These are phyloP conservation scores for Nepenthes gracilis DNA, from an alignment of 148 eudicot species.

Conservation along the genomic window DNA sequence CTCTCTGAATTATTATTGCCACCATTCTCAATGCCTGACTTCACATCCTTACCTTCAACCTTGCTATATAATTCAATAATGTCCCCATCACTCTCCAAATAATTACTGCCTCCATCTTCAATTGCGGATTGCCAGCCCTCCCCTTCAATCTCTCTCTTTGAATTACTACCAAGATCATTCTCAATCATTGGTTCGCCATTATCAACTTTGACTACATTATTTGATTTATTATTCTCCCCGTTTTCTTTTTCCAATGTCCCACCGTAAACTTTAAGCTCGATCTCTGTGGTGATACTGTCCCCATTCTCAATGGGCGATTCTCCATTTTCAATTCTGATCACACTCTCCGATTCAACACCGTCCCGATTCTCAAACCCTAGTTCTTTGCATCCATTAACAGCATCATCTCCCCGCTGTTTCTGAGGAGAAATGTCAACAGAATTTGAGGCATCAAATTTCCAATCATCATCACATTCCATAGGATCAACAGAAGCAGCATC, in stretches of 20 bases:
- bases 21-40: no score
- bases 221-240: not conserved
- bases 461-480: slow-evolving; percentile 8
- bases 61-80: no score
- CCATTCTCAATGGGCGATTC: not conserved
- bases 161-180: not conserved
- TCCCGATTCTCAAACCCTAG: slow-evolving; percentile 1
- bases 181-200: not conserved
- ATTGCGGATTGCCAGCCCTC: no score
- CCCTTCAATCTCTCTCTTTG: no score
- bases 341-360: not conserved
- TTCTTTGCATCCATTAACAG: not conserved
- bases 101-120: no score
- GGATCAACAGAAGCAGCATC: slow-evolving; percentile 25
- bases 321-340: not conserved
- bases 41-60: no score
- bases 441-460: slow-evolving; percentile 3
- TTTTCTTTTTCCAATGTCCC: slow-evolving; percentile 1
- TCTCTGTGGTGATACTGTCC: not conserved
- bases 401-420: not conserved
- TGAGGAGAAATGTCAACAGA: not conserved
- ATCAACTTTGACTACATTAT: slow-evolving; percentile 6
- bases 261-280: not conserved
- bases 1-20: no score
- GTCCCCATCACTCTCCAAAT: no score